Base-by-base conservation (phyloP, 352 stramenopile species). In the Phytophthora citrophthora region DNA sequence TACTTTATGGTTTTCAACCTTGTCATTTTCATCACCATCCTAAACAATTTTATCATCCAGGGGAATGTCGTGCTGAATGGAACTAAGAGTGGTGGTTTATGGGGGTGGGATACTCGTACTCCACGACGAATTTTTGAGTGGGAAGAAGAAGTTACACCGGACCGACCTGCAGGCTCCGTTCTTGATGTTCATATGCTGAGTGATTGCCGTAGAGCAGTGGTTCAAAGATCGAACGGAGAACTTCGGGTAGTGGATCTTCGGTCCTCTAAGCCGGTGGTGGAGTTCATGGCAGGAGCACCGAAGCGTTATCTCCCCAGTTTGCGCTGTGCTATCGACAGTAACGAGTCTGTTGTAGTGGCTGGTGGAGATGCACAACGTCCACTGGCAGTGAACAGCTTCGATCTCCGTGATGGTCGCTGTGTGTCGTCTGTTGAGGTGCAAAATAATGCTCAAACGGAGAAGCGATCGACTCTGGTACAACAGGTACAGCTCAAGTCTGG, bases 71-170 rank as follows among this genome's bases (percentile, higher is more conserved):
- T 88, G 31, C 2, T 84, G 16, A 88, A 88, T 56, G 79, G 79
- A 20, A 81, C 76, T 11, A 78, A 76, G 16, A 77, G 59, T 23
- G 79, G 79, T 2, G 68, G 57, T 1, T 69, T 70, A 15, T 88
- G 79, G 79, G 65, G 81, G 6, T 88, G 79, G 79, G 79, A 88
- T 38, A 46, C 82, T 16, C 79, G 79, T 31, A 39, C 62, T 36
- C 49, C 57, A 50, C 53, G 57, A 50, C 70, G 70, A 29, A 48
- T 54, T 48, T 72, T 64, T 43, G 70, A 78, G 43, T 64, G 31
- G 56, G 47, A 67, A 49, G 44, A 20, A 26, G 43, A 68, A 23
- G 12, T 16, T 26, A 36, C 13, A 9, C 38, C 45, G 11, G 12
- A 29, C 12, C 20, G 50, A 18, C 44, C 58, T 50, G 29, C 47